Conservation (phyloP, 78 protist species). For the Acrasis kona region DNA sequence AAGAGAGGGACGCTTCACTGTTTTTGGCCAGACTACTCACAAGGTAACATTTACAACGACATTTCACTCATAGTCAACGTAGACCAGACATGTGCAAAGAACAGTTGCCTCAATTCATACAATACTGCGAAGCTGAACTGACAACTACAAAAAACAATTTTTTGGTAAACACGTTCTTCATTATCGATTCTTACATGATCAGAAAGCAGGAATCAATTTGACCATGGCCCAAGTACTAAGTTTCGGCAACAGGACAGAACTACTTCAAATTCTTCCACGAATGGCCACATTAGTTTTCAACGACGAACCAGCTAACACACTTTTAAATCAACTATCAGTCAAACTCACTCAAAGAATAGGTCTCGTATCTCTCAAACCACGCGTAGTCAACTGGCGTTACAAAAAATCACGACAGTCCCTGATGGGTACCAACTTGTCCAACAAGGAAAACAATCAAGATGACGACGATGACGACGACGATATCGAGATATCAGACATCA, state of each 20-base stretch:
- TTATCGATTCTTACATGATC: background rate
- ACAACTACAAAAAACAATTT: background rate
- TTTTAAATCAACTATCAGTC: conserved; percentile 23
- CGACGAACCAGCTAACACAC: background rate
- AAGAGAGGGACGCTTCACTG: conserved; percentile 53
- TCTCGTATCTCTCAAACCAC: conserved; percentile 51
- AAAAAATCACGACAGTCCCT: conserved; percentile 29
- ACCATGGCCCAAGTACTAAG: conserved; percentile 47
- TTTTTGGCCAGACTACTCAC: conserved; percentile 44
- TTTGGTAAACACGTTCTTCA: background rate
- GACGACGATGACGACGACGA: conserved; percentile 14
- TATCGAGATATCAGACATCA: background rate
- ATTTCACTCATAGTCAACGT: no score
- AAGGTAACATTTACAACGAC: no score
- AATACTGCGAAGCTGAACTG: background rate
- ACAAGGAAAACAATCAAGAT: background rate
- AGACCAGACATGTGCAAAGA: conserved; percentile 27
- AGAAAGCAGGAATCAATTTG: conserved; percentile 26
- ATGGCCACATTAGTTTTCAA: background rate
- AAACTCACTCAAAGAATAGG: conserved; percentile 80
- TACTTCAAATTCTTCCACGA: background rate
- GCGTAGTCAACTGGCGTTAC: conserved; percentile 77
- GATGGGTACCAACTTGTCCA: background rate
- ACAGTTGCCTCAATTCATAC: conserved; percentile 26
- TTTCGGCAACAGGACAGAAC: conserved; percentile 53